Conservation (phyloP, 805 yeast genomes). For the Zygosaccharomyces gambellarensis region DNA sequence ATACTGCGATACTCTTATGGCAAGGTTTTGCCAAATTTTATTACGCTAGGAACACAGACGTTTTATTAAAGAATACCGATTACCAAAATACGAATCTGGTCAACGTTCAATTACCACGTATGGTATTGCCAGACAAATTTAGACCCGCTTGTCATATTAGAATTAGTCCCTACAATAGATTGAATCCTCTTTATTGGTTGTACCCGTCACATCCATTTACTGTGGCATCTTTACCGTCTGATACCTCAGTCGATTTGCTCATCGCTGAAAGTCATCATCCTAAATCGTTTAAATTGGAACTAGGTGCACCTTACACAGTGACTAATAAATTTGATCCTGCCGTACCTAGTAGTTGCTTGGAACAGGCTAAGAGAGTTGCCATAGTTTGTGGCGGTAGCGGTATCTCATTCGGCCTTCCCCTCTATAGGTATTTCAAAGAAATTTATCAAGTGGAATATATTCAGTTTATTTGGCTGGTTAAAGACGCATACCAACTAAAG, state of each 20-base stretch:
- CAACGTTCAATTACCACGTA: slow-evolving; percentile 25
- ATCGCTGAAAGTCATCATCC: slow-evolving; percentile 37
- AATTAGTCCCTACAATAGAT: slow-evolving; percentile 36
- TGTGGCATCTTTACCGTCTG: slow-evolving; percentile 43
- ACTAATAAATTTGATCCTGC: slow-evolving; percentile 43
- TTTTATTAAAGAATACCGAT: slow-evolving; percentile 15
- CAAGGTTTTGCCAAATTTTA: slow-evolving; percentile 17
- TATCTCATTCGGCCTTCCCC: slow-evolving; percentile 55
- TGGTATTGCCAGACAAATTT: slow-evolving; percentile 30
- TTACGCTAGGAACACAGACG: slow-evolving; percentile 13
- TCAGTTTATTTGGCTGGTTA: slow-evolving; percentile 52
- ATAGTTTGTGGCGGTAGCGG: slow-evolving; percentile 74
- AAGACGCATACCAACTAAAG: slow-evolving; percentile 44
- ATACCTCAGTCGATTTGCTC: slow-evolving; percentile 40
- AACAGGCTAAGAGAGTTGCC: slow-evolving; percentile 45
- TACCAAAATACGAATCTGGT: slow-evolving; percentile 22
- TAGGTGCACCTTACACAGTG: slow-evolving; percentile 36
- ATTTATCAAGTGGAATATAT: slow-evolving; percentile 25
- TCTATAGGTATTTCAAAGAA: slow-evolving; percentile 37
- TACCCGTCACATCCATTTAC: slow-evolving; percentile 68
- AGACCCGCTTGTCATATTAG: slow-evolving; percentile 58
- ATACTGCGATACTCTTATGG: slow-evolving; percentile 16
- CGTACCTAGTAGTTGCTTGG: slow-evolving; percentile 41
- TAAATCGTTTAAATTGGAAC: slow-evolving; percentile 31
- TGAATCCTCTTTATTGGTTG: slow-evolving; percentile 42